phyloP scores from a whole-genome alignment of 768 basidiomycete species.

The Lanmaoa rubissima region DNA sequence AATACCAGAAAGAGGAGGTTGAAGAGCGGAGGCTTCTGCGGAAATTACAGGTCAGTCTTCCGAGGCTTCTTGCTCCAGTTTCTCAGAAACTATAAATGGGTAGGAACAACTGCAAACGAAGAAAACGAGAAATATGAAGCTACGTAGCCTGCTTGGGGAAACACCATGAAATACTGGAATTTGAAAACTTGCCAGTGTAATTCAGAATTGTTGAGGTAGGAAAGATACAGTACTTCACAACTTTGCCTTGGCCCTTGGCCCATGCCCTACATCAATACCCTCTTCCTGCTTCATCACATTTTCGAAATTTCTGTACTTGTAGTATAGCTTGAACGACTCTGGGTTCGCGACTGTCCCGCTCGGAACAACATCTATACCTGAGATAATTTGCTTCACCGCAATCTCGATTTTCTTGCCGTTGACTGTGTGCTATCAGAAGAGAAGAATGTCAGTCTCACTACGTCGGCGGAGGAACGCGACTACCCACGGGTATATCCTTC shows the following conservation, averaged over 20 bases:
- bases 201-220: neutral
- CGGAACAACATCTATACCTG: slow-evolving; percentile 59
- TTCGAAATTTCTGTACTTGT: slow-evolving; percentile 58
- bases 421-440: slow-evolving; percentile 58
- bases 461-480: neutral
- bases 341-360: slow-evolving; percentile 78
- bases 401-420: slow-evolving; percentile 82
- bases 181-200: neutral
- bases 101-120: slow-evolving; percentile 11
- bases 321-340: slow-evolving; percentile 60
- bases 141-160: slow-evolving; percentile 17
- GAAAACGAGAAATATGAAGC: slow-evolving; percentile 4
- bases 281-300: slow-evolving; percentile 19
- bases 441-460: neutral
- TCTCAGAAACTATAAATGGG: neutral
- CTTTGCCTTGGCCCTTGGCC: slow-evolving; percentile 3
- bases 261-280: neutral
- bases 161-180: neutral
- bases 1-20: slow-evolving; percentile 9
- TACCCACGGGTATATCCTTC: slow-evolving; percentile 64
- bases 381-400: slow-evolving; percentile 74
- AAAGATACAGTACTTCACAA: slow-evolving; percentile 7
- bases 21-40: slow-evolving; percentile 16
- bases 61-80: neutral
- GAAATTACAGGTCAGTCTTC: slow-evolving; percentile 8